Evolutionary conservation across 345 rosid species (phyloP).

Genomic region (Physaria fendleri): DNA sequence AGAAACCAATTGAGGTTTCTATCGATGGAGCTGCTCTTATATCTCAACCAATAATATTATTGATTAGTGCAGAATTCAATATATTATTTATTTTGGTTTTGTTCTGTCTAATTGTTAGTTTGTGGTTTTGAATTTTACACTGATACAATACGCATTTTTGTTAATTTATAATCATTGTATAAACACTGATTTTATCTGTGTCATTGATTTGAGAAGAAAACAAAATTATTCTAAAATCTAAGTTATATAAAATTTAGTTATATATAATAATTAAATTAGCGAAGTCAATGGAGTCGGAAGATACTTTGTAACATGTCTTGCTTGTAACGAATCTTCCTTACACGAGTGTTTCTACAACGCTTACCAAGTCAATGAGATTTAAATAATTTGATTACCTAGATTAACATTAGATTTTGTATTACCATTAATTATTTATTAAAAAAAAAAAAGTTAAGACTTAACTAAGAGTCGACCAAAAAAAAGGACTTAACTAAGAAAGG

Average conservation of each 20-base stretch:
- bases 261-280: not conserved
- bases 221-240: not conserved
- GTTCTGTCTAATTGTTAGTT: too few relatives aligned
- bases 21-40: too few relatives aligned
- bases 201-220: not conserved
- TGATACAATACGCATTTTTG: too few relatives aligned
- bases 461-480: too few relatives aligned
- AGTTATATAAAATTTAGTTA: not conserved
- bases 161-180: too few relatives aligned
- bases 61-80: not conserved
- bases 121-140: too few relatives aligned
- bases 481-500: too few relatives aligned
- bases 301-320: not conserved
- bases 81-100: not conserved
- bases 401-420: too few relatives aligned
- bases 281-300: conserved; percentile 12
- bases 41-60: not conserved
- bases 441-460: not conserved
- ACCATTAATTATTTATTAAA: too few relatives aligned
- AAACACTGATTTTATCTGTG: too few relatives aligned
- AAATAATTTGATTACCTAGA: not conserved
- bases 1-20: too few relatives aligned
- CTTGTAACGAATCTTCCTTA: not conserved
- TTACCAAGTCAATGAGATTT: conserved; percentile 5
- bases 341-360: conserved; percentile 4